Conservation (phyloP, 768 basidiomycete genomes). For the Lentinus brumalis region DNA sequence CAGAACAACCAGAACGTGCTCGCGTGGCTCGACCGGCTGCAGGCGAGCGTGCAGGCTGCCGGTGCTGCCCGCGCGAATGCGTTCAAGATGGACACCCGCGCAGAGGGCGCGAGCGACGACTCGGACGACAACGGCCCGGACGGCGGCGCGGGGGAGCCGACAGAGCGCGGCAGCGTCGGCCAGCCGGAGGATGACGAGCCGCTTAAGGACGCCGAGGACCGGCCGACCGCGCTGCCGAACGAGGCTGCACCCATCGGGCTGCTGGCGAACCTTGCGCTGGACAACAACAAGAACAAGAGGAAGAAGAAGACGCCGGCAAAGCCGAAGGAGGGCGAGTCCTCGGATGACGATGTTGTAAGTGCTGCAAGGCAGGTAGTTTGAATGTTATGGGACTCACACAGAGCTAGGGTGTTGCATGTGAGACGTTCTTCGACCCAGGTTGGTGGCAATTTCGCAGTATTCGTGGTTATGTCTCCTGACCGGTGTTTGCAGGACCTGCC, state of each 20-base stretch:
- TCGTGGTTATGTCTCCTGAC: background rate
- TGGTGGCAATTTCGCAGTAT: constrained; percentile 9
- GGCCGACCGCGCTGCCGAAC: constrained; percentile 59
- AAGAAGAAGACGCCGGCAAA: constrained; percentile 17
- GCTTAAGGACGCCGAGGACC: constrained; percentile 44
- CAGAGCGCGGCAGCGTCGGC: constrained; percentile 27
- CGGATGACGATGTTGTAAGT: constrained; percentile 64
- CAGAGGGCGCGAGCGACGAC: constrained; percentile 31
- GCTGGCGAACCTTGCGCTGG: constrained; percentile 71
- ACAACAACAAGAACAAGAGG: constrained; percentile 52
- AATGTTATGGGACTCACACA: background rate
- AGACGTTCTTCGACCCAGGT: constrained; percentile 81
- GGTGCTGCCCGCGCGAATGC: constrained; percentile 46
- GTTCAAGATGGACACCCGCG: constrained; percentile 47
- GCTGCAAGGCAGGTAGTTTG: background rate
- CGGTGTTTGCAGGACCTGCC: constrained; percentile 55
- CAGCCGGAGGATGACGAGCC: constrained; percentile 28
- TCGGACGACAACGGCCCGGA: constrained; percentile 27
- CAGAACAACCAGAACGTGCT: constrained; percentile 65
- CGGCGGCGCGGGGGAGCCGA: constrained; percentile 15
- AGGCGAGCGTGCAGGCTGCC: constrained; percentile 57
- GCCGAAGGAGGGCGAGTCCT: constrained; percentile 16
- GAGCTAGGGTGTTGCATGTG: constrained; percentile 75
- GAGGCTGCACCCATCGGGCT: constrained; percentile 74
- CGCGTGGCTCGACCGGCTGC: constrained; percentile 73